Evolutionary conservation across 2,329 filamentous ascomycete genomes (phyloP).

Genomic region (Aureobasidium namibiae): DNA sequence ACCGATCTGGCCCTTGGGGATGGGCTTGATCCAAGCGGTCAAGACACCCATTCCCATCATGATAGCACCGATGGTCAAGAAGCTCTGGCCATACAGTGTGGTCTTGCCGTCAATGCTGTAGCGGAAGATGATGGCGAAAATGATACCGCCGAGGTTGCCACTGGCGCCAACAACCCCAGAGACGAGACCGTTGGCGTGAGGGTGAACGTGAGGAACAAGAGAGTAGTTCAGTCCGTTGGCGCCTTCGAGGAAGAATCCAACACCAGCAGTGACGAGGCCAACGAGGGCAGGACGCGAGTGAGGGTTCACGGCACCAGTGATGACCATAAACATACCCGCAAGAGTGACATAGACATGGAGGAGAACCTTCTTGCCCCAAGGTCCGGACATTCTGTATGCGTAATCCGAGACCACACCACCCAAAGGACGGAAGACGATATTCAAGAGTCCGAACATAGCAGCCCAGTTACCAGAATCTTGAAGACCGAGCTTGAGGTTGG

Average conservation of each 20-base stretch:
- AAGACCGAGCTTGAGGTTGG: slow-evolving; percentile 48
- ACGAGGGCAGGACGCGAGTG: slow-evolving; percentile 58
- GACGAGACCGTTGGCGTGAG: slow-evolving; percentile 70
- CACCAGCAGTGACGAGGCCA: slow-evolving; percentile 64
- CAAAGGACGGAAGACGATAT: slow-evolving; percentile 57
- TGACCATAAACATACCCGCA: slow-evolving; percentile 51
- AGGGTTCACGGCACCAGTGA: slow-evolving; percentile 58
- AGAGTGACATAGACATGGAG: slow-evolving; percentile 49
- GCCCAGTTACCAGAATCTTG: slow-evolving; percentile 54
- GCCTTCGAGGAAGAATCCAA: slow-evolving; percentile 76
- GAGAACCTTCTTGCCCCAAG: slow-evolving; percentile 59
- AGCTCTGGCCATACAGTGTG: slow-evolving; percentile 57
- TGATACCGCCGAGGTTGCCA: slow-evolving; percentile 77
- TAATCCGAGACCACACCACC: slow-evolving; percentile 55
- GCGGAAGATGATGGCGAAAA: slow-evolving; percentile 77
- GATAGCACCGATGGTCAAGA: slow-evolving; percentile 78
- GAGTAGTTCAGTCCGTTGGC: slow-evolving; percentile 83
- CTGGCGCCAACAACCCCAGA: slow-evolving; percentile 70
- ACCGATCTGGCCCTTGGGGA: slow-evolving; percentile 47
- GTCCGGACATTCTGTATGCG: slow-evolving; percentile 43
- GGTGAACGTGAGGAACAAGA: slow-evolving; percentile 78
- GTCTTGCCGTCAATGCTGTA: slow-evolving; percentile 46
- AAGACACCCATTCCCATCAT: slow-evolving; percentile 61
- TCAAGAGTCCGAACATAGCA: slow-evolving; percentile 68
- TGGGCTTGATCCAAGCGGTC: slow-evolving; percentile 55